Conservation (phyloP, 2,329 filamentous ascomycete species). For the Xylariaceae sp. region DNA sequence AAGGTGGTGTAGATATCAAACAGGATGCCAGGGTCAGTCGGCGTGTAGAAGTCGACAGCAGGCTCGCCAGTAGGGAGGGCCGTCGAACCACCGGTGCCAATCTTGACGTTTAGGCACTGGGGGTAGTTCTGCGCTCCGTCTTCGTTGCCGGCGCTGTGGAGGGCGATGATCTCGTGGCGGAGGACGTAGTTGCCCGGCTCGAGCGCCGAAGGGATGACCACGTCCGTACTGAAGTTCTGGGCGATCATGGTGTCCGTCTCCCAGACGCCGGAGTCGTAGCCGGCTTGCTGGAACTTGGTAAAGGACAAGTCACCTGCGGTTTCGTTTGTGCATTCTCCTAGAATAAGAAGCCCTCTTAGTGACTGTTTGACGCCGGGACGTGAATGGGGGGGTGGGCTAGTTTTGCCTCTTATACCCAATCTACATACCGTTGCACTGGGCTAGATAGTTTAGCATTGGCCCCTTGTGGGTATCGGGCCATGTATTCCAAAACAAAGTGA, state of each 20-base stretch:
- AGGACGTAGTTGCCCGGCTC: conserved; percentile 44
- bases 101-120: conserved; percentile 51
- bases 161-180: conserved; percentile 45
- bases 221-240: conserved; percentile 42
- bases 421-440: conserved; percentile 26
- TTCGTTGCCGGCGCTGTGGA: conserved; percentile 38
- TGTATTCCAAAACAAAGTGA: conserved; percentile 32
- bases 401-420: background rate
- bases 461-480: conserved; percentile 35
- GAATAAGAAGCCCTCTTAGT: background rate
- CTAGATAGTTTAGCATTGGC: conserved; percentile 35
- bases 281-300: conserved; percentile 27
- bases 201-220: conserved; percentile 39
- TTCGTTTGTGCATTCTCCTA: conserved; percentile 30
- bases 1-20: conserved; percentile 46
- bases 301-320: conserved; percentile 28
- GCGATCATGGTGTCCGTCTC: conserved; percentile 38
- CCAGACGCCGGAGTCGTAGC: conserved; percentile 31
- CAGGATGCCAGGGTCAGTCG: conserved; percentile 47
- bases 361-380: background rate
- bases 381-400: background rate
- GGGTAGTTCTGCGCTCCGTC: conserved; percentile 46
- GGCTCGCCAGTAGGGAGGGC: conserved; percentile 41
- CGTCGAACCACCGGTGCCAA: conserved; percentile 44
- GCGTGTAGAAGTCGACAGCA: conserved; percentile 48